Percentiles rank a stretch among this genome's conserved stretches.
Conservation (phyloP, 768 basidiomycete genomes). For the Lepiota venenata region DNA sequence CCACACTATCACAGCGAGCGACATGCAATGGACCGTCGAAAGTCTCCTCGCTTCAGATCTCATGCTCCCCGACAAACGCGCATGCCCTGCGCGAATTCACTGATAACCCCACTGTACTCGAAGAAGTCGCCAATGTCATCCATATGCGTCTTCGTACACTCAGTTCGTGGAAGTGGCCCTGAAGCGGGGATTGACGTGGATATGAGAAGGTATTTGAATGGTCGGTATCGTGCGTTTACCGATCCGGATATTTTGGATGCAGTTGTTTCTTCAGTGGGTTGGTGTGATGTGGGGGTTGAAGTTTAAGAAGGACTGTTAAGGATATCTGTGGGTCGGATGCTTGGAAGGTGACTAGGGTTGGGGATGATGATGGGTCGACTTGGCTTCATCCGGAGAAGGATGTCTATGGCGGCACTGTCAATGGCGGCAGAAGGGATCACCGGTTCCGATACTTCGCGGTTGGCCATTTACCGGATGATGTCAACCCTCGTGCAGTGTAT, state of each 20-base stretch:
- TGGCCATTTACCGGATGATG: conserved; percentile 27
- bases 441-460: conserved; percentile 29
- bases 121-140: conserved; percentile 41
- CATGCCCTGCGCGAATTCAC: conserved; percentile 39
- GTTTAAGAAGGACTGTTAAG: conserved; percentile 28
- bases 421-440: conserved; percentile 21
- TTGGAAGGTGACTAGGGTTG: conserved; percentile 28
- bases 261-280: conserved; percentile 40
- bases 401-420: conserved; percentile 19
- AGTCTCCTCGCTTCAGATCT: conserved; percentile 33
- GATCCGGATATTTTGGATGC: conserved; percentile 46
- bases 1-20: conserved; percentile 19
- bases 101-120: conserved; percentile 32
- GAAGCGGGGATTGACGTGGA: conserved; percentile 39
- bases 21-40: conserved; percentile 29
- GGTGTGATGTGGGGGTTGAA: conserved; percentile 40
- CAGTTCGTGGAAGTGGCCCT: conserved; percentile 42
- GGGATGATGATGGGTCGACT: conserved; percentile 16
- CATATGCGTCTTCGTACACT: conserved; percentile 42
- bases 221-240: conserved; percentile 48
- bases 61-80: conserved; percentile 36
- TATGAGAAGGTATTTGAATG: conserved; percentile 44
- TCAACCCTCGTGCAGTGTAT: conserved; percentile 14
- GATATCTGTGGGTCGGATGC: conserved; percentile 30
- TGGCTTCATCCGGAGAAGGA: conserved; percentile 16